phyloP scores from a whole-genome alignment of 139 green algal species.

The Nannochloris sp. region DNA sequence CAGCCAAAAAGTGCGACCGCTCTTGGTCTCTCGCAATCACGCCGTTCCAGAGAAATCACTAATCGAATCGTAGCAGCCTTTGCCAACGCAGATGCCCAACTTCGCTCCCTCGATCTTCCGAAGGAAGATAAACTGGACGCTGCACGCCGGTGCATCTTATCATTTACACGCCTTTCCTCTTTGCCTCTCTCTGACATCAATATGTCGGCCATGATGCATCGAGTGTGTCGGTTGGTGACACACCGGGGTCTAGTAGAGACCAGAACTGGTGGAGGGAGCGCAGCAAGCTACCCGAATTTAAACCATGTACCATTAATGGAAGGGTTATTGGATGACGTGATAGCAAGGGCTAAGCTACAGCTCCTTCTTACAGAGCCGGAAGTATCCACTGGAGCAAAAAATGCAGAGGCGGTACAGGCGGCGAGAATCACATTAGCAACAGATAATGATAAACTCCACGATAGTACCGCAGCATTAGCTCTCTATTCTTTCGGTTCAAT shows the following conservation, averaged over 20 bases:
- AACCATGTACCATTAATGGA: background rate
- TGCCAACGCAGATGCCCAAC: background rate
- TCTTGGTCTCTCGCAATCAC: background rate
- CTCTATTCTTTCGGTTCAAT: background rate
- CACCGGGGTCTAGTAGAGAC: background rate
- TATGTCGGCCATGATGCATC: conserved; percentile 16
- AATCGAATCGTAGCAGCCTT: background rate
- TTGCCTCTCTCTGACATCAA: background rate
- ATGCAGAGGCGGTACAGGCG: too few relatives aligned
- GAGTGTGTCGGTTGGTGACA: background rate
- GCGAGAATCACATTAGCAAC: too few relatives aligned
- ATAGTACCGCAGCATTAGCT: too few relatives aligned
- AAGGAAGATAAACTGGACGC: background rate
- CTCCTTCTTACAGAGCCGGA: too few relatives aligned
- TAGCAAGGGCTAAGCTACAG: conserved; percentile 39
- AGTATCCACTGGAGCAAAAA: too few relatives aligned
- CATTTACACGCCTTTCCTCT: background rate
- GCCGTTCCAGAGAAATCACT: background rate
- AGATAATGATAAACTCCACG: too few relatives aligned
- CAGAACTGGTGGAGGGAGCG: background rate
- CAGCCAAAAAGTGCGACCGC: too few relatives aligned
- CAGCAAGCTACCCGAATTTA: background rate
- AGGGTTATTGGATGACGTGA: conserved; percentile 68
- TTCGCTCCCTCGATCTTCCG: background rate
- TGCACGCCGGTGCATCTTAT: background rate